A percentile compares a stretch with the other conserved stretches of the same genome.
phyloP scores from a whole-genome alignment of 2,329 filamentous ascomycete species.

The Aspergillus vadensis region DNA sequence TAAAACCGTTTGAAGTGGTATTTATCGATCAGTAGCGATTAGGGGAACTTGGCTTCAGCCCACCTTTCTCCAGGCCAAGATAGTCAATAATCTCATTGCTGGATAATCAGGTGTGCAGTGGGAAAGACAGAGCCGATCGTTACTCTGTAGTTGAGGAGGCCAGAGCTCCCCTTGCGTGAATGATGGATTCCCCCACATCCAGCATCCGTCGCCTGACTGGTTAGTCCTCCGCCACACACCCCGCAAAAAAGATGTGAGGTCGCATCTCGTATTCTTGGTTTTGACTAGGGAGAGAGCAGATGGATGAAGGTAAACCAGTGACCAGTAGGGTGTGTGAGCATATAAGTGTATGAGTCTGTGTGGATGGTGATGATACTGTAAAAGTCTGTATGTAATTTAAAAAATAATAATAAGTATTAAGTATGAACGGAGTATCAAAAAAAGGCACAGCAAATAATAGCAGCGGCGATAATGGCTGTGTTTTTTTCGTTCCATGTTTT shows the following conservation, averaged over 20 bases:
- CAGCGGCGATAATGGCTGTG: background rate
- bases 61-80: background rate
- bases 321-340: background rate
- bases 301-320: background rate
- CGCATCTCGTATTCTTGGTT: background rate
- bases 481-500: background rate
- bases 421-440: no score
- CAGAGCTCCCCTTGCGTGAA: background rate
- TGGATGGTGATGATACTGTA: no score
- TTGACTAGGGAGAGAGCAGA: background rate
- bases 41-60: background rate
- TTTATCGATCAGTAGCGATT: no score
- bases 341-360: background rate
- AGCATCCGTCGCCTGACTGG: background rate
- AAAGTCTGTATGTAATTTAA: no score
- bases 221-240: background rate
- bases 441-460: no score
- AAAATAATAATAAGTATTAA: no score
- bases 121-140: background rate
- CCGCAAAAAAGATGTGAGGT: background rate
- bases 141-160: background rate
- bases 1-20: no score
- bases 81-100: background rate
- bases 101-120: background rate
- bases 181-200: background rate